Base-by-base conservation (phyloP, 768 basidiomycete species). In the Phaffia australis region DNA sequence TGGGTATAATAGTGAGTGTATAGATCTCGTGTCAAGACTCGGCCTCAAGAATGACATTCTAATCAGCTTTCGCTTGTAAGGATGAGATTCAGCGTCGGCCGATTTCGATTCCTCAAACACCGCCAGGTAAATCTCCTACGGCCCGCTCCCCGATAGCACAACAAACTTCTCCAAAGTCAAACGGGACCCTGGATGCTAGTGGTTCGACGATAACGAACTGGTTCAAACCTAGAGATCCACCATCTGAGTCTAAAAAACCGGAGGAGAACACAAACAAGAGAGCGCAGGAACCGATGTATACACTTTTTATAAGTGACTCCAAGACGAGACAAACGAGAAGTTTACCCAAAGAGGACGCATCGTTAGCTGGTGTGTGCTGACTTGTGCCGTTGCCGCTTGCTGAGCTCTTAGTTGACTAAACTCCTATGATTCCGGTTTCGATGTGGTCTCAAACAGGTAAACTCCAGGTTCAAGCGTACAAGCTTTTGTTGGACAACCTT, bases 271-370 rank as follows among this genome's bases (percentile, higher is more conserved):
- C 30, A 60, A 55, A 16, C 27, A 42, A 56, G 50, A 54, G 49
- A 65, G 32, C 56, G 68, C 19, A 63, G 55, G n/a, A 61, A 56
- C 68, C 70, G 42, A 65, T 68, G 2, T 74, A 77, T 65, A 66
- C 71, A 25, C 67, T 78, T 4, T 73, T 70, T 64, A 57, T 78
- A 8, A 76, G 74, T 25, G 78, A 78, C 63, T 75, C 74, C 29
- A 78, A 78, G 57, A 78, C 78, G 16, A 64, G 78, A 16, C 70
- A 71, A 1, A 69, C 69, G 16, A 72, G 71, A 2, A 72, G 71
- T 1, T 46, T 78, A 25, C 78, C 78, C 0, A 60, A 64, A n/a
- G 72, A 73, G n/a, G 70, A 72, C 46, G 66, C 66, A 14, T 30
- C 52, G 16, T 32, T 61, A 0, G 11, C 66, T 1, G 66, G 66